phyloP scores from a whole-genome alignment of 2,329 filamentous ascomycete genomes.

The Dendrostoma leiphaemia region DNA sequence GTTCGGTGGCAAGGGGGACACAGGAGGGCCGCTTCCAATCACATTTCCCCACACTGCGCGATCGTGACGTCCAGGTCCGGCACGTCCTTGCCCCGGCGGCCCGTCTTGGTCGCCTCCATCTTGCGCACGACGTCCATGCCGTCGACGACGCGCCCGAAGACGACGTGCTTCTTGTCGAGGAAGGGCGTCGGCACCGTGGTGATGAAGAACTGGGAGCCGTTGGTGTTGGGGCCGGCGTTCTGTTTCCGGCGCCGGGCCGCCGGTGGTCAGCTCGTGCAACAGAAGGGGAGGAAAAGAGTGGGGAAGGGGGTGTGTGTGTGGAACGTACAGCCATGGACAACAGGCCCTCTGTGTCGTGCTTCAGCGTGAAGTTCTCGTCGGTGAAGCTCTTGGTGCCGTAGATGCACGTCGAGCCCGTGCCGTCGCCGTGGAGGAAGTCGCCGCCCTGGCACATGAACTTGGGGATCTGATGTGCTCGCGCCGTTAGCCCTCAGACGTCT shows the following conservation, averaged over 20 bases:
- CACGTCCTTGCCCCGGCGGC: conserved; percentile 69
- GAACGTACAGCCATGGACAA: conserved; percentile 86
- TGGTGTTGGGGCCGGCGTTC: conserved; percentile 90
- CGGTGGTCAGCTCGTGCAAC: too few species aligned
- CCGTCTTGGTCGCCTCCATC: conserved; percentile 88
- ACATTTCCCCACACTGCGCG: conserved; percentile 93
- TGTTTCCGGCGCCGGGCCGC: too few species aligned
- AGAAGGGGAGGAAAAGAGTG: not conserved
- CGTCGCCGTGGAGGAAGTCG: conserved; percentile 91
- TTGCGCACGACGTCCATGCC: conserved; percentile 90
- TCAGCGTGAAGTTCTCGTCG: conserved; percentile 84
- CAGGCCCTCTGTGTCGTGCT: conserved; percentile 76
- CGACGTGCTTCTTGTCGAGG: conserved; percentile 89
- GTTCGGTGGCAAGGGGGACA: too few species aligned
- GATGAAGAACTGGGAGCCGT: conserved; percentile 97
- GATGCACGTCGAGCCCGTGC: conserved; percentile 83
- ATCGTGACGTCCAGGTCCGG: conserved; percentile 84
- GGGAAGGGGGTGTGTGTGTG: not conserved
- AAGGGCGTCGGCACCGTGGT: conserved; percentile 85
- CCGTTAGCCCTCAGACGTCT: not conserved
- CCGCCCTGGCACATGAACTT: conserved; percentile 98
- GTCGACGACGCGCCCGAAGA: conserved; percentile 87
- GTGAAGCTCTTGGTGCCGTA: conserved; percentile 82
- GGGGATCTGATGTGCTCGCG: conserved; percentile 62
- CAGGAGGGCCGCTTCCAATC: too few species aligned